Evolutionary conservation across 768 basidiomycete genomes (phyloP), one percentile per base, ranked within the genome.

Genomic region (Naematelia aurantialba): DNA sequence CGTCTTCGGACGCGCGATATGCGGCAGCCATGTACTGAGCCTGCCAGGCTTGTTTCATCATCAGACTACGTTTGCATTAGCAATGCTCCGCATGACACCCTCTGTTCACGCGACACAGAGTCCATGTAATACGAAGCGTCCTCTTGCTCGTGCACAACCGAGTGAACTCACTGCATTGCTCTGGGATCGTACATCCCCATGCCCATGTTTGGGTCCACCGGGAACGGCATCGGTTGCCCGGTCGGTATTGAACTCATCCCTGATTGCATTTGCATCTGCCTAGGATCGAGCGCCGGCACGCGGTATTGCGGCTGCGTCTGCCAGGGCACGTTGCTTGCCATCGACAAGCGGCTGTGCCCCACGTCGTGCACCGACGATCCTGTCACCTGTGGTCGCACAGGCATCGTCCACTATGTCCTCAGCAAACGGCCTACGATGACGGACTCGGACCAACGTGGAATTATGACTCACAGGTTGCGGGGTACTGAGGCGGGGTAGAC

Each of bases 21-120:
- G 71, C 71, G 5, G 71, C 71, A 24, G 68, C 71, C 62, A 73
- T 68, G 52, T 60, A 73, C 44, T 68, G 64, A 34, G 68, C 68
- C 45, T 73, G 71, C 61, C 62, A 73, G 11, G 65, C 63, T 31
- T 69, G 71, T 39, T 72, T 72, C 63, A 72, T 65, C 60, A 66
- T 60, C 10, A 55, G 48, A 3, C 70, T 69, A 42, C 1, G 21
- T 42, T 26, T 49, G 45, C 56, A 51, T 27, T 45, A 5, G n/a
- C 25, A 19, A 19, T 19, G 8, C 8, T 47, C 46, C 12, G 42
- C 12, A 12, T 44, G 12, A 44, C 12, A 19, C 19, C 12, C 12
- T 12, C 12, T 44, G 12, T 44, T 19, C 12, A 44, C 12, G 42
- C 42, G 12, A 12, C 42, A 12, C 12, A 44, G 12, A 19, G 42